Evolutionary conservation across 1,139 yeast genomes (phyloP), one percentile per base, ranked within the genome.

Genomic region (Geotrichum reessii): DNA sequence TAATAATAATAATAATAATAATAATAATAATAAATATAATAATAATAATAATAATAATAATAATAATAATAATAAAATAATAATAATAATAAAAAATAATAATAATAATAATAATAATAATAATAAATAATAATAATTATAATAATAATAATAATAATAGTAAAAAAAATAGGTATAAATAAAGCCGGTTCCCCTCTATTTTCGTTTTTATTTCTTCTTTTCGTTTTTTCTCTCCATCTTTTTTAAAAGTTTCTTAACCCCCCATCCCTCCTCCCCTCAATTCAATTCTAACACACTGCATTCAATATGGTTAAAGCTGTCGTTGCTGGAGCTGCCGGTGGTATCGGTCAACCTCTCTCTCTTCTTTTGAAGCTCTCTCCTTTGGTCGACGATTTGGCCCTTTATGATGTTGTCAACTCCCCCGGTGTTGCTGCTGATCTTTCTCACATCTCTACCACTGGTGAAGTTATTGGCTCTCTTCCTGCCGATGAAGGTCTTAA

Each of bases 361-460:
- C 80, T 92, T 62, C 80, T 92, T 70, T 76, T 91, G 72, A 92
- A 92, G 77, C 78, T 84, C 72, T 81, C 81, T 79, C 79, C 80
- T 62, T 67, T 76, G 67, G 76, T 83, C 37, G 73, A 74, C 64
- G 87, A 86, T 64, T 80, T 89, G 66, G 81, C 93, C 24, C 81
- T 92, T 60, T 92, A 85, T 78, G 98, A 92, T 77, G 90, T 92
- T 64, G 89, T 86, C 65, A 90, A 89, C 69, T 85, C 91, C 54
- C 91, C 91, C 64, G 98, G 98, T 72, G 96, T 92, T 55, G 96
- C 92, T 51, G 88, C 95, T 57, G 98, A 92, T 74, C 82, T 92
- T 64, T 82, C 91, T 59, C 98, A 92, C 78, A 84, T 92, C 66
- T 90, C 92, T 74, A 87, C 97, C 66, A 83, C 85, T 71, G 70